Base-by-base conservation (phyloP, 164 flowering plant species). In the Stephania cephalantha region DNA sequence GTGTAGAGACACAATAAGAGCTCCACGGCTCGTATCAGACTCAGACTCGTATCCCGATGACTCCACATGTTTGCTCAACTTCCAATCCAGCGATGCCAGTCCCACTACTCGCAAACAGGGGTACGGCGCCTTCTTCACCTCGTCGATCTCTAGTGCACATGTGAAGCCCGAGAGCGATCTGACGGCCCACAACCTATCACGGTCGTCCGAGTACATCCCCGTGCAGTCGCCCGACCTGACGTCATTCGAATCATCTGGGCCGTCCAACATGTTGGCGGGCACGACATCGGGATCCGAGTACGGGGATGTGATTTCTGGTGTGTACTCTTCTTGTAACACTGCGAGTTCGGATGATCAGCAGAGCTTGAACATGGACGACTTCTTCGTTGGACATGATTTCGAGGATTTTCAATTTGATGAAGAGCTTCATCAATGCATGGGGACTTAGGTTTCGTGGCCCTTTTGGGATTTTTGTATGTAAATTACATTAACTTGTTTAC, bases 1-100 rank as follows among this genome's bases (percentile, higher is more conserved):
- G 0, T 91, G 96, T 85, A 82, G 68, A 70, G 79, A 71, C 52
- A 74, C 46, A 73, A 46, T 71, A 9, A 79, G 69, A 45, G 46
- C 77, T 45, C 86, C 84, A 0, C 77, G 71, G 10, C 48, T 85
- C 18, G 2, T 74, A 52, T 0, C 77, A 46, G 71, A 74, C 53
- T 0, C 77, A 46, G 71, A 74, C 52, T 74, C 84, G 15, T 71
- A 72, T 35, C 55, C 79, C 30, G 30, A 79, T 30, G 76, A 70
- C 45, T 29, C 67, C 63, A 46, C 29, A 3, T 17, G 7, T 73
- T 1, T 76, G 0, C 66, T 76, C 46, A 79, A 71, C 48, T 74
- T 79, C 63, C 68, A 77, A 48, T 61, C 84, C 48, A 71, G 58
- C 68, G 17, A n/a, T 53, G 3, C 71, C 2, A 50, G 55, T 50